Percentiles rank a stretch among this genome's conserved stretches.
phyloP scores from a whole-genome alignment of 495 filamentous ascomycete species.

The Xylaria scruposa region DNA sequence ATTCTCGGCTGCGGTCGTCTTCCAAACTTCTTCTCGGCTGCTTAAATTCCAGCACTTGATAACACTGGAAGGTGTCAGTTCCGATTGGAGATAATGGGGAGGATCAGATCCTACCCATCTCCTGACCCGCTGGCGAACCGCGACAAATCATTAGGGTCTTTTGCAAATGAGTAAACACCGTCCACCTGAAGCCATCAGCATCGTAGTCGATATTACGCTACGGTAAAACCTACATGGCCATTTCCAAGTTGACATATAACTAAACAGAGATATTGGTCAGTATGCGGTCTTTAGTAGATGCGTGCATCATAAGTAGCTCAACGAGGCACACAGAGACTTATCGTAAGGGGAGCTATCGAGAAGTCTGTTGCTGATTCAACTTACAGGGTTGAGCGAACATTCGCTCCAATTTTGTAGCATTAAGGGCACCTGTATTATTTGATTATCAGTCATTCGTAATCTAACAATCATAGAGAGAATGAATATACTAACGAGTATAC shows the following conservation, averaged over 20 bases:
- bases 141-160: constrained; percentile 69
- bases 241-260: constrained; percentile 82
- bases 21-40: constrained; percentile 78
- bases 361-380: background rate
- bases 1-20: constrained; percentile 71
- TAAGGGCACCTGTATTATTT: constrained; percentile 45
- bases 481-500: constrained; percentile 76
- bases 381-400: constrained; percentile 89
- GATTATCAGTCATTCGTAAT: background rate
- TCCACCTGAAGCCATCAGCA: constrained; percentile 58
- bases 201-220: background rate
- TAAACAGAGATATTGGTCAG: background rate
- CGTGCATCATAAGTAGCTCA: background rate
- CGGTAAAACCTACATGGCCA: constrained; percentile 65
- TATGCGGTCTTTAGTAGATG: background rate
- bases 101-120: constrained; percentile 21
- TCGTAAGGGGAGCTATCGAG: background rate
- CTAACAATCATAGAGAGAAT: background rate
- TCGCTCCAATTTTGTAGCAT: constrained; percentile 91
- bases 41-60: constrained; percentile 94
- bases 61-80: constrained; percentile 64
- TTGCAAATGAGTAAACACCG: constrained; percentile 80
- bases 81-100: background rate
- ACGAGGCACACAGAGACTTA: background rate
- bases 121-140: constrained; percentile 29